A percentile compares a stretch with the other conserved stretches of the same genome.
Evolutionary conservation across 805 yeast species (phyloP).

Genomic region (Isabelozyma heimii): DNA sequence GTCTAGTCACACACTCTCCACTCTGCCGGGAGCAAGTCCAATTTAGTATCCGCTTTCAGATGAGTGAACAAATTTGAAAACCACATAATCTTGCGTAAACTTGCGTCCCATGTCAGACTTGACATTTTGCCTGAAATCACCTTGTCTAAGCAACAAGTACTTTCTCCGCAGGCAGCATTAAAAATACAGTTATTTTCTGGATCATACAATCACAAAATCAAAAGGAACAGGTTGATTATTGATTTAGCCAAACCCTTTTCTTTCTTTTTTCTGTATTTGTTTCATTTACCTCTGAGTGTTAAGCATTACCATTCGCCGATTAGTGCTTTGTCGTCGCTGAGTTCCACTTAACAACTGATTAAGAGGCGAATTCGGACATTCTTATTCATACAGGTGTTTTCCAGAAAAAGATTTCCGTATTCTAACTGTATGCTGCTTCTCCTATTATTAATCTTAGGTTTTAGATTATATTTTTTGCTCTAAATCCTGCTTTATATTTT

Average conservation of each 20-base stretch:
- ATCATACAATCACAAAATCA: background rate
- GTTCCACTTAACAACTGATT: background rate
- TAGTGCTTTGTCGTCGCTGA: background rate
- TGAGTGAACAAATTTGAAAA: background rate
- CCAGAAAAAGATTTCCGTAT: background rate
- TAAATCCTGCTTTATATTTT: background rate
- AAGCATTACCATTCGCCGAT: background rate
- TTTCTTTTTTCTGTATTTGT: background rate
- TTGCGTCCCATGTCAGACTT: background rate
- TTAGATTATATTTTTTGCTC: background rate
- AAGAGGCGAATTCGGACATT: background rate
- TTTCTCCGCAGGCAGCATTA: background rate
- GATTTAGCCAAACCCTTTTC: background rate
- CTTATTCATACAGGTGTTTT: background rate
- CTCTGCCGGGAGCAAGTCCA: background rate
- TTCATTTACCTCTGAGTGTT: background rate
- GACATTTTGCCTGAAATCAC: background rate
- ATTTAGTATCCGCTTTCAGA: background rate
- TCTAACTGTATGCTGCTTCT: background rate
- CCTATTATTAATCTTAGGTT: background rate
- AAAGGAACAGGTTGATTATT: background rate
- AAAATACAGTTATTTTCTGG: background rate
- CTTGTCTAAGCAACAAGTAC: background rate
- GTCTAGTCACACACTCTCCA: too few species aligned
- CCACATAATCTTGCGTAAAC: background rate